Evolutionary conservation across 805 yeast species (phyloP), one percentile per base, ranked within the genome.

Genomic region (Peterozyma xylosa): DNA sequence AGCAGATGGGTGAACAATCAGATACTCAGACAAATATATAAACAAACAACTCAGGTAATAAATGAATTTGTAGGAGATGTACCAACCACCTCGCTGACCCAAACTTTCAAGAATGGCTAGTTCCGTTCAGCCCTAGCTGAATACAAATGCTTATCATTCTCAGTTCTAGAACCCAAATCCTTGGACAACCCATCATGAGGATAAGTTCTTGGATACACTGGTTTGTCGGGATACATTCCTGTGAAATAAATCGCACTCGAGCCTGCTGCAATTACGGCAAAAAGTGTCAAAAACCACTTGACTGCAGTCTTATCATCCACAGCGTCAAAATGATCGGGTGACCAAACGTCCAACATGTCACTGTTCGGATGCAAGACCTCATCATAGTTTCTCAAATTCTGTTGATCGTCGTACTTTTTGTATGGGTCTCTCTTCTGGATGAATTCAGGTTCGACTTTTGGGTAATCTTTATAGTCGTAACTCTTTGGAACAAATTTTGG

Each of bases 301-400:
- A 79, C 60, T 1, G 95, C 95, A 30, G 76, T 72, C 38, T 62
- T 57, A 62, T 84, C 82, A 35, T 74, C 66, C 32, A 79, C 83
- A 34, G 68, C 60, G 53, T 80, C 78, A 59, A 70, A 78, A 56
- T 80, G 74, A 56, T 86, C 95, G 11, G 95, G 93, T 9, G 95
- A 76, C 95, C 95, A 86, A 71, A 85, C 73, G 61, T 86, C 90
- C 56, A 80, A 70, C 61, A 76, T 66, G 57, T 86, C 96, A 52
- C 81, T 84, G 54, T 80, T 77, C 44, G 80, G 77, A 59, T 80
- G 80, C 50, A 86, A 61, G 29, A 88, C 86, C 49, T 86, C 89
- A 50, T 77, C 74, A 51, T 76, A 70, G 68, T 86, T 86, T 65
- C 95, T 79, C 67, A 91, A 76, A 61, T 81, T 76, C 64, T 86